Base-by-base conservation (phyloP, 345 rosid genomes). In the Euclidium syriacum region DNA sequence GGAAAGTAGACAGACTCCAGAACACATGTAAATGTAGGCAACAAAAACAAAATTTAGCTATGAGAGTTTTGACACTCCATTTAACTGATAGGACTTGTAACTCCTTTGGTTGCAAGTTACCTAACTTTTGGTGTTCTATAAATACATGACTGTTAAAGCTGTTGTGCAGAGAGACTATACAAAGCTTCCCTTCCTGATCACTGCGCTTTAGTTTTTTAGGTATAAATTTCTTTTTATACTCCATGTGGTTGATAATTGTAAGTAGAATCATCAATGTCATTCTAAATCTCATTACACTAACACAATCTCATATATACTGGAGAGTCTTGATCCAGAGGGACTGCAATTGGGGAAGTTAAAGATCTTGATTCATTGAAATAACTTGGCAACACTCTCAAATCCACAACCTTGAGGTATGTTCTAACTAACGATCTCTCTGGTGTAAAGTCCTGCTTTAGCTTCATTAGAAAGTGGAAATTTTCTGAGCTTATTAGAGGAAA, bases 131-230 rank as follows among this genome's bases (percentile, higher is more conserved):
- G n/a, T n/a, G n/a, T n/a, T n/a, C n/a, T n/a, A n/a, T n/a, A n/a
- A n/a, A n/a, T n/a, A n/a, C n/a, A n/a, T n/a, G n/a, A n/a, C n/a
- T n/a, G n/a, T n/a, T n/a, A n/a, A n/a, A n/a, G n/a, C n/a, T n/a
- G 83, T 41, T 66, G 78, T 77, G 89, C 16, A 87, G 85, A 24
- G 79, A 83, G n/a, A 88, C 54, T 83, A 77, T 73, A 67, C 73
- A 88, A 81, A 74, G 75, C 74, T 87, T 84, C 24, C 24, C 70
- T 79, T 36, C 67, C 56, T 20, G 75, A 76, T 36, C 70, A 19
- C 38, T 82, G 86, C 75, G 86, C 86, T 85, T n/a, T n/a, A n/a
- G n/a, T n/a, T n/a, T n/a, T n/a, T n/a, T n/a, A n/a, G n/a, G n/a
- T n/a, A n/a, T n/a, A n/a, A n/a, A n/a, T n/a, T n/a, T n/a, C n/a